Evolutionary conservation across 1,284 basidiomycete species (phyloP).

Genomic region (Tausonia pullulans): DNA sequence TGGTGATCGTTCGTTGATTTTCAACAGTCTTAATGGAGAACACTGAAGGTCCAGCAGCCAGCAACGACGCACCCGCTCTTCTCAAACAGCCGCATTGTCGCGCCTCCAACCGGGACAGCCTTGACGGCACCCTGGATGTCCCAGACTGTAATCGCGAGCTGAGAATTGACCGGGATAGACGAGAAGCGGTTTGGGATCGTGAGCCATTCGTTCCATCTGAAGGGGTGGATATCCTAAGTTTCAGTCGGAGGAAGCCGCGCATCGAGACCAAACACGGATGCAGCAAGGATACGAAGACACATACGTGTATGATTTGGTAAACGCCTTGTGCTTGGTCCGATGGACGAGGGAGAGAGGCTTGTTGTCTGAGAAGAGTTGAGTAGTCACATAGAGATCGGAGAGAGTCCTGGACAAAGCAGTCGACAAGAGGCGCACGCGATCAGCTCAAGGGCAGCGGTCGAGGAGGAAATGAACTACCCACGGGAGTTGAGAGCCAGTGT

Average conservation of each 20-base stretch:
- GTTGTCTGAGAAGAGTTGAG: constrained; percentile 83
- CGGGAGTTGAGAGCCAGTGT: constrained; percentile 67
- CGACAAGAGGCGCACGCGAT: background rate
- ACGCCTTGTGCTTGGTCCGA: constrained; percentile 83
- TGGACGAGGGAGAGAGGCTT: constrained; percentile 82
- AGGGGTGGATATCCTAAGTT: background rate
- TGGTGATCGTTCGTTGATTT: constrained; percentile 28
- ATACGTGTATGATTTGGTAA: constrained; percentile 69
- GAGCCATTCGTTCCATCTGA: constrained; percentile 91
- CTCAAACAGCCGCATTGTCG: constrained; percentile 79
- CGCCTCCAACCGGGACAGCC: constrained; percentile 71
- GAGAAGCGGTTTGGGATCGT: constrained; percentile 82
- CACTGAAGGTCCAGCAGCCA: constrained; percentile 9
- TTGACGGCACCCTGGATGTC: constrained; percentile 71
- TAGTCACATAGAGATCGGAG: constrained; percentile 84
- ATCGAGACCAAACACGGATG: constrained; percentile 11
- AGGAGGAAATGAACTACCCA: constrained; percentile 35
- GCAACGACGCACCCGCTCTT: constrained; percentile 59
- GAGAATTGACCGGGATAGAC: constrained; percentile 74
- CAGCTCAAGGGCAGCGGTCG: background rate
- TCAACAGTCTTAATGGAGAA: background rate
- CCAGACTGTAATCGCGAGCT: constrained; percentile 89
- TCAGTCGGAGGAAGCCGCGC: constrained; percentile 5
- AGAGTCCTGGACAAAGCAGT: constrained; percentile 45
- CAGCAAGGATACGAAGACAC: constrained; percentile 23